These are phyloP conservation scores for Pichiaceae sp. DNA, from an alignment of 1,139 yeast genomes.

Conservation along the genomic window DNA sequence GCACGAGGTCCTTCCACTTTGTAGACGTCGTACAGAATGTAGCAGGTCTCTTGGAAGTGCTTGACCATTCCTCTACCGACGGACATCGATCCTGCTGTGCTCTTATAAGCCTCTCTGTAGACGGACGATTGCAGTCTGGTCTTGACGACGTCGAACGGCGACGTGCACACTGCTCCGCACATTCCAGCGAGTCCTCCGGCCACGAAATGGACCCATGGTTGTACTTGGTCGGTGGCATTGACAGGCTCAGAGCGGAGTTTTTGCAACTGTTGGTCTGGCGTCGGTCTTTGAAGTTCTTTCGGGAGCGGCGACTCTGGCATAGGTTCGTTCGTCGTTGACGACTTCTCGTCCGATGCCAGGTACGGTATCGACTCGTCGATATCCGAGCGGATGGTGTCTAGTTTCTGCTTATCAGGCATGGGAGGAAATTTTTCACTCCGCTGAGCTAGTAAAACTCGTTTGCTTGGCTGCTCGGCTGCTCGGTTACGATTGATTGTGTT, in stretches of 20 bases:
- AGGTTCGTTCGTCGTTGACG: conserved; percentile 32
- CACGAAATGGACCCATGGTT: conserved; percentile 94
- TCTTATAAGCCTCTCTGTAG: conserved; percentile 22
- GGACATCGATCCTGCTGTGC: conserved; percentile 10
- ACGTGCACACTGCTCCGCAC: conserved; percentile 91
- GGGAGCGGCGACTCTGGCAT: conserved; percentile 2
- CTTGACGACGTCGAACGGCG: conserved; percentile 94
- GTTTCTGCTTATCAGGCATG: conserved; percentile 4
- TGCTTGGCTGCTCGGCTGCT: no score
- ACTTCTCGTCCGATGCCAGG: conserved; percentile 66
- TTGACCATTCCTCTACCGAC: conserved; percentile 14
- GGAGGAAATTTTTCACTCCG: conserved; percentile 1
- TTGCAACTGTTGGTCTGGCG: neutral
- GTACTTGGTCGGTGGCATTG: conserved; percentile 26
- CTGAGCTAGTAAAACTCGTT: no score
- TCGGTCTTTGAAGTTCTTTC: neutral
- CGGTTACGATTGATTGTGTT: no score
- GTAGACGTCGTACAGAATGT: conserved; percentile 63
- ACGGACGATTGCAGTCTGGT: conserved; percentile 91
- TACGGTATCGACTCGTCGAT: conserved; percentile 53
- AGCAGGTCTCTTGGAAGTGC: conserved; percentile 79
- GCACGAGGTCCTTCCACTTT: conserved; percentile 75
- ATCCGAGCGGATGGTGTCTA: conserved; percentile 38
- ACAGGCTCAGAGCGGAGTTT: conserved; percentile 26
- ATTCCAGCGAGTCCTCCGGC: conserved; percentile 99